Conservation (phyloP, 805 yeast species). For the Hanseniaspora lindneri region DNA sequence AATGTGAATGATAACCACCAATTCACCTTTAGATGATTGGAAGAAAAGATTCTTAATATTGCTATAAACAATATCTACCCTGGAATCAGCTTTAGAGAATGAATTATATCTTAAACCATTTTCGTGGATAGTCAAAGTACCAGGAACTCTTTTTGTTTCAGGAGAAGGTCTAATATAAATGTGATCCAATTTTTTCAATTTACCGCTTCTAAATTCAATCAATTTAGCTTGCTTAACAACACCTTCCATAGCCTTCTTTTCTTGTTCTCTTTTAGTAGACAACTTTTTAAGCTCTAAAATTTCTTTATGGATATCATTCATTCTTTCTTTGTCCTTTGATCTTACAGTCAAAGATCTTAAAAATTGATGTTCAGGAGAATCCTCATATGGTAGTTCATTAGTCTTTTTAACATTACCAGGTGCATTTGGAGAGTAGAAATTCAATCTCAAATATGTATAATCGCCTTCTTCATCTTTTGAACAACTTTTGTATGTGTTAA, state of each 20-base stretch:
- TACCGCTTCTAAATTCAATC: constrained; percentile 66
- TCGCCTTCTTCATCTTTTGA: constrained; percentile 95
- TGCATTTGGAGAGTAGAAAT: constrained; percentile 86
- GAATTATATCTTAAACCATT: constrained; percentile 93
- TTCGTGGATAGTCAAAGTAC: constrained; percentile 80
- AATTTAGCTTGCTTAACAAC: constrained; percentile 85
- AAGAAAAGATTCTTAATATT: constrained; percentile 88
- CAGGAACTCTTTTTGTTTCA: constrained; percentile 91
- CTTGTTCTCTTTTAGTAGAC: constrained; percentile 79
- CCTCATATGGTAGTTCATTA: constrained; percentile 83
- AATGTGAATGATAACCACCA: constrained; percentile 82
- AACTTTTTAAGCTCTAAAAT: constrained; percentile 88
- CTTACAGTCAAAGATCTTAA: constrained; percentile 77
- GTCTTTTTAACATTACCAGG: constrained; percentile 57
- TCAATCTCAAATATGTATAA: constrained; percentile 76
- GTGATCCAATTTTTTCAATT: constrained; percentile 77
- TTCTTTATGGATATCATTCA: constrained; percentile 78
- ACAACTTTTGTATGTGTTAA: constrained; percentile 85
- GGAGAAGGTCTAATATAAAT: constrained; percentile 92
- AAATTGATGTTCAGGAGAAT: constrained; percentile 72
- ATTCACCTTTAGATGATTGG: constrained; percentile 92
- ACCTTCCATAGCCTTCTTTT: constrained; percentile 82
- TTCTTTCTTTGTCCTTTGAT: constrained; percentile 80
- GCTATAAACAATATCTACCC: constrained; percentile 74
- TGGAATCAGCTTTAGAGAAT: constrained; percentile 70